A percentile compares a stretch with the other conserved stretches of the same genome.
These are phyloP conservation scores for Magnaporthiopsis rhizophila DNA, from an alignment of 2,329 filamentous ascomycete species.

Conservation along the genomic window DNA sequence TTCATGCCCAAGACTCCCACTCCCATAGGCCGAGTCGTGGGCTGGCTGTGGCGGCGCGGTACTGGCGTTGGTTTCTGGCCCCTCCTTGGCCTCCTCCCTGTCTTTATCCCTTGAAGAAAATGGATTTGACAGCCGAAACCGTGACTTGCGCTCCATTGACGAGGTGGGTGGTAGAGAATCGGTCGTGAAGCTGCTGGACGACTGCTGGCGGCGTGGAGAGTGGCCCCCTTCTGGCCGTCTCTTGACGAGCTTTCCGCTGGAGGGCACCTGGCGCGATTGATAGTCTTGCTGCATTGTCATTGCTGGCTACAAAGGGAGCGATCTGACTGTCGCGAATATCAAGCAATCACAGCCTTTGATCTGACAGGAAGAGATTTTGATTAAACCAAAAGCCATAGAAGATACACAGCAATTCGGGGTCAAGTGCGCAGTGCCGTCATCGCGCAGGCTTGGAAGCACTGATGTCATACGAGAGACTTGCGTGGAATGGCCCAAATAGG, in stretches of 20 bases:
- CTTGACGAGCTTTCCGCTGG: slow-evolving; percentile 3
- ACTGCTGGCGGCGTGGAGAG: background rate
- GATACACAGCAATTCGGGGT: background rate
- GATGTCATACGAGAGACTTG: background rate
- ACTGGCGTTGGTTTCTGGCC: no score
- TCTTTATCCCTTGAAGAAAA: slow-evolving; percentile 1
- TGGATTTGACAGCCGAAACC: slow-evolving; percentile 3
- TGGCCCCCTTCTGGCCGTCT: background rate
- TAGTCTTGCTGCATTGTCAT: slow-evolving; percentile 4
- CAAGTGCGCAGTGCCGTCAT: background rate
- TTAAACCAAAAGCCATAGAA: no score
- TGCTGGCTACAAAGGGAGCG: background rate
- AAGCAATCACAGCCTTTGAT: background rate
- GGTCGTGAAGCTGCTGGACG: background rate
- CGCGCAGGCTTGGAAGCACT: background rate
- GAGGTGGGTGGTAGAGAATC: background rate
- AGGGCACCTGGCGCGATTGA: background rate
- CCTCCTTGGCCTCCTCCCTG: background rate
- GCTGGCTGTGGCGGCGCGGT: background rate
- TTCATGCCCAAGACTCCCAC: background rate
- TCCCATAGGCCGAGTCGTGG: slow-evolving; percentile 4
- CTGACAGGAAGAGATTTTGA: background rate
- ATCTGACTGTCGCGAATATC: background rate
- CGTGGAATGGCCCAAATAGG: background rate
- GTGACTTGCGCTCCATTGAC: slow-evolving; percentile 3